A percentile compares a stretch with the other conserved stretches of the same genome.
Conservation (phyloP, 208 protist genomes). For the Angomonas deanei region DNA sequence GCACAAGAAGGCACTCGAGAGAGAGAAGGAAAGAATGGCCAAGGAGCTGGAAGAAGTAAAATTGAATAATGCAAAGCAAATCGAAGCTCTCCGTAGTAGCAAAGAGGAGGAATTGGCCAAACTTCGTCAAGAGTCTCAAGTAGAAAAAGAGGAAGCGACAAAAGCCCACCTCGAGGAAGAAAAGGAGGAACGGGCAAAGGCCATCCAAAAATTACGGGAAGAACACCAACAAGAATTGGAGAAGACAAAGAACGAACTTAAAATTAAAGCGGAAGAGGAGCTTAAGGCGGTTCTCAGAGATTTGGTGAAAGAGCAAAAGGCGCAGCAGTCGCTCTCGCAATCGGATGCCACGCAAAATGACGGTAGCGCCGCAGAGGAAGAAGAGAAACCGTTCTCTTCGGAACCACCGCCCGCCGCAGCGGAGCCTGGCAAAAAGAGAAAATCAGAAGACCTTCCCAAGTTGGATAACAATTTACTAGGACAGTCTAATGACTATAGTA, state of each 20-base stretch:
- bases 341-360: neutral
- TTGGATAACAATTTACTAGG: slow-evolving; percentile 16
- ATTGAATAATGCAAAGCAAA: neutral
- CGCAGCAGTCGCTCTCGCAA: neutral
- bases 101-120: neutral
- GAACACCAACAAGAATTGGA: slow-evolving; percentile 1
- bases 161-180: neutral
- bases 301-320: slow-evolving; percentile 23
- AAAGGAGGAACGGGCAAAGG: neutral
- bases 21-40: neutral
- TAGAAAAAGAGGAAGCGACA: neutral
- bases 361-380: neutral
- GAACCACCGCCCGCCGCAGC: neutral
- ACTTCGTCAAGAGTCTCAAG: neutral
- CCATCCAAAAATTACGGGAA: neutral
- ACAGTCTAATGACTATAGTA: neutral
- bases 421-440: neutral
- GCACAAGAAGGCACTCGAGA: neutral
- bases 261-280: slow-evolving; percentile 42
- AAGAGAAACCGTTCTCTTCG: neutral
- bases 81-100: neutral
- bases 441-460: slow-evolving; percentile 9
- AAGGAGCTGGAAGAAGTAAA: neutral
- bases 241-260: slow-evolving; percentile 19
- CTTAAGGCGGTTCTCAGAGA: slow-evolving; percentile 43